Percentiles rank a stretch among this genome's conserved stretches.
Conservation (phyloP, 2,329 filamentous ascomycete species). For the Cladosporium sp. region DNA sequence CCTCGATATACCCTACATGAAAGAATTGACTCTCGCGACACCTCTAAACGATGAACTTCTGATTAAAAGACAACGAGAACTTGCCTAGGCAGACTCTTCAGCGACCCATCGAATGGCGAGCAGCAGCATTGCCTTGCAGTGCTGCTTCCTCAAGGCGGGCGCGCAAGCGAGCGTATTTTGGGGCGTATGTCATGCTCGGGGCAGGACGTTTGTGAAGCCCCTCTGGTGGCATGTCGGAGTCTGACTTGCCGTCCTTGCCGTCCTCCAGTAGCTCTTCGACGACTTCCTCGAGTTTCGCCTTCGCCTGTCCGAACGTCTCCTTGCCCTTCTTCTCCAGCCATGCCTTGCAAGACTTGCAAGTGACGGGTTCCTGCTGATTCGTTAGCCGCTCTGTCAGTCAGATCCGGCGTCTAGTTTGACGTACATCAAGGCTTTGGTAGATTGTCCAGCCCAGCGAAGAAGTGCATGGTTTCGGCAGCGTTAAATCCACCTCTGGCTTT, state of each 20-base stretch:
- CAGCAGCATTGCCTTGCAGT: not conserved
- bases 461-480: constrained; percentile 5
- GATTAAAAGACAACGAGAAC: too few relatives aligned
- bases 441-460: constrained; percentile 10
- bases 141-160: not conserved
- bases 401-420: not conserved
- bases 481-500: not conserved
- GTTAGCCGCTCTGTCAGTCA: not conserved
- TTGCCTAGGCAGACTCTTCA: too few relatives aligned
- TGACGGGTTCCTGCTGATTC: constrained; percentile 10
- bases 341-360: constrained; percentile 5
- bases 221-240: too few relatives aligned
- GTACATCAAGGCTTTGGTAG: not conserved
- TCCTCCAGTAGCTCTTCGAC: too few relatives aligned
- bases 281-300: not conserved
- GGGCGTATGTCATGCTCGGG: not conserved
- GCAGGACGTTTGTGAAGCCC: too few relatives aligned
- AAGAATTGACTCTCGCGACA: not conserved
- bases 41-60: too few relatives aligned
- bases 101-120: not conserved
- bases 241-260: too few relatives aligned
- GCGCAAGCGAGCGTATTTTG: too few relatives aligned
- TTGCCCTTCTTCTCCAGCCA: not conserved
- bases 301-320: not conserved
- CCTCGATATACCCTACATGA: constrained; percentile 14